These are phyloP conservation scores for Malassezia yamatoensis DNA, from an alignment of 1,284 basidiomycete species.

Conservation along the genomic window DNA sequence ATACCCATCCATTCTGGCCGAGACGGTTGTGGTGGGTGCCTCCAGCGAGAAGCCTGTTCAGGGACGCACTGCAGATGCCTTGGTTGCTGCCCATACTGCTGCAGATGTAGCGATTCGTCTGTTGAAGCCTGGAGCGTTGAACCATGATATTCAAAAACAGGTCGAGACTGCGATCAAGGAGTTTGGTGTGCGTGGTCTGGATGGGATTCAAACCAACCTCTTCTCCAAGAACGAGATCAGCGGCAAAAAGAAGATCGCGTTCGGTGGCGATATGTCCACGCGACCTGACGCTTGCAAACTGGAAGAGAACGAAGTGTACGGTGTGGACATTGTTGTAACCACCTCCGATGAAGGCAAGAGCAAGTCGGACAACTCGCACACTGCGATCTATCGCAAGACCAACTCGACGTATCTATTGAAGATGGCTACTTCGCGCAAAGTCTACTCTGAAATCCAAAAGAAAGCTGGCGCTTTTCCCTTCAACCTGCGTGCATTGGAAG, in stretches of 20 bases:
- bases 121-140: conserved; percentile 64
- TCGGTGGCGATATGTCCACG: conserved; percentile 30
- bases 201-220: conserved; percentile 71
- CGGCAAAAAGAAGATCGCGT: conserved; percentile 39
- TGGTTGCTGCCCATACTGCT: conserved; percentile 86
- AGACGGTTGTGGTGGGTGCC: conserved; percentile 57
- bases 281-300: conserved; percentile 41
- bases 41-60: conserved; percentile 70
- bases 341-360: conserved; percentile 51
- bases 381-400: conserved; percentile 85
- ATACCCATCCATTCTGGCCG: conserved; percentile 74
- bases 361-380: conserved; percentile 73
- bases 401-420: conserved; percentile 83
- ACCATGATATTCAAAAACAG: conserved; percentile 84
- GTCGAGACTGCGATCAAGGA: conserved; percentile 59
- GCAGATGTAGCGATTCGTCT: conserved; percentile 65
- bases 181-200: conserved; percentile 43
- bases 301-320: conserved; percentile 85
- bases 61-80: conserved; percentile 73
- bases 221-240: conserved; percentile 87
- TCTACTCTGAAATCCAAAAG: conserved; percentile 93
- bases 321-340: conserved; percentile 75
- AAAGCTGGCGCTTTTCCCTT: conserved; percentile 97
- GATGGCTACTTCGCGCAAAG: conserved; percentile 87
- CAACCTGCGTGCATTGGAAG: conserved; percentile 83